Base-by-base conservation (phyloP, 192 early-diverging fungal species). In the Podila verticillata region DNA sequence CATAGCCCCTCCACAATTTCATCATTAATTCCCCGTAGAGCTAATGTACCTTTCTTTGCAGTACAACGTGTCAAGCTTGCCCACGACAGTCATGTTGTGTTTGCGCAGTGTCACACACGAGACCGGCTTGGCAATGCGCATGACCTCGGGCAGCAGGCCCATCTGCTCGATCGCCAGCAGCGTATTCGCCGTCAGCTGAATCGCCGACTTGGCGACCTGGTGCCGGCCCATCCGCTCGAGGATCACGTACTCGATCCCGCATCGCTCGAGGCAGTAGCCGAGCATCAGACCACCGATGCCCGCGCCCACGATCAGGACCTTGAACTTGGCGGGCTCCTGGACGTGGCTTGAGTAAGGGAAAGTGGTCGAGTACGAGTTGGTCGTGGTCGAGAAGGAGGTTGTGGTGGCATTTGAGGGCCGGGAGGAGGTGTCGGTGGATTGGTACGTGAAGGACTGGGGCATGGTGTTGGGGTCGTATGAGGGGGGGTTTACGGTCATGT, bases 271-370 rank as follows among this genome's bases (percentile, higher is more conserved):
- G 28, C 65, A 67, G 22, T 67, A 67, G 19, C 51, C 65, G 3
- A 67, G 65, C 65, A 57, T 67, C 7, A 67, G 54, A 13, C 65
- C 65, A 12, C 65, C 65, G 9, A 67, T 67, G 22, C 65, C 65
- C 1, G 65, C 65, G 6, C 65, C 65, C 6, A 67, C 65, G 26
- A 67, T 67, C 7, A 67, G 32, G 13, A 67, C 65, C 22, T 30
- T 67, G 65, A 67, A 67, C 28, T 47, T 22, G 5, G 63, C 28
- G 3, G 19, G 20, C 2, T 65, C 63, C 9, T 31, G 48, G 24
- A 65, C 29, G 9, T 48, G 39, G 39, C 10, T 65, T 9, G 63
- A 51, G 63, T 65, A 65, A 24, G 63, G 63, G 63, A 48, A 65
- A 6, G 26, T 29, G 47, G 63, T 26, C 7, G 63, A 65, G 63